Conservation (phyloP, 2,329 filamentous ascomycete genomes). For the Sclerotiophoma versabilis region DNA sequence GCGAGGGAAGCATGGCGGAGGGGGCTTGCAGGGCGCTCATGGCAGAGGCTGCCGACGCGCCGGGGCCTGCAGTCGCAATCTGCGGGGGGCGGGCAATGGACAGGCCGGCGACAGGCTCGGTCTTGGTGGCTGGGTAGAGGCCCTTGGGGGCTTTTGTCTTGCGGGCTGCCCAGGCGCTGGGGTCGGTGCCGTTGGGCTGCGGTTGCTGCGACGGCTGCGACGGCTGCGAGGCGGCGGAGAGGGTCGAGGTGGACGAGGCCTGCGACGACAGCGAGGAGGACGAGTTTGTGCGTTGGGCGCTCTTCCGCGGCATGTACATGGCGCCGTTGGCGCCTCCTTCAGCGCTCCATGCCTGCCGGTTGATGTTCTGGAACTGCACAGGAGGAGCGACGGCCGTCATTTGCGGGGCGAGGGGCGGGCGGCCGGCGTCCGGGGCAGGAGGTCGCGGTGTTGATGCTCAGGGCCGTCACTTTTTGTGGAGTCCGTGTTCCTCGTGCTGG, state of each 20-base stretch:
- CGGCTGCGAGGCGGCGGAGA: conserved; percentile 67
- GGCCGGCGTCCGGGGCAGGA: conserved; percentile 28
- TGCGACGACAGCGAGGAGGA: conserved; percentile 78
- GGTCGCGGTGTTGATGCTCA: conserved; percentile 24
- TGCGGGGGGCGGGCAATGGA: conserved; percentile 68
- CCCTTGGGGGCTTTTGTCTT: conserved; percentile 61
- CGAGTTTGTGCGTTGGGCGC: conserved; percentile 84
- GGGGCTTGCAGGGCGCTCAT: conserved; percentile 70
- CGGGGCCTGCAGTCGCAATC: conserved; percentile 64
- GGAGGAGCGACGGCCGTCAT: conserved; percentile 74
- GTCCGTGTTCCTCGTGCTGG: conserved; percentile 37
- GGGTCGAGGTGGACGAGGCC: conserved; percentile 70
- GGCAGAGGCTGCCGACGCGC: conserved; percentile 65
- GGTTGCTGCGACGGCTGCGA: too few relatives aligned
- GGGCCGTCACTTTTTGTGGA: conserved; percentile 35
- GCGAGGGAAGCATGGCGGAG: conserved; percentile 69
- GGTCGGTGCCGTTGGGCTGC: conserved; percentile 38
- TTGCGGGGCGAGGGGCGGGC: conserved; percentile 35
- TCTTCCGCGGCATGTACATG: conserved; percentile 89
- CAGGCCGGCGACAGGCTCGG: conserved; percentile 69
- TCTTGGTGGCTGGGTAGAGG: conserved; percentile 70
- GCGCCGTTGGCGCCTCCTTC: conserved; percentile 66
- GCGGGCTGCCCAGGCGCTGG: conserved; percentile 52
- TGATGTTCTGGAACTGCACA: conserved; percentile 67
- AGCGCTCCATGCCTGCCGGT: conserved; percentile 68